phyloP scores from a whole-genome alignment of 2,329 filamentous ascomycete species.

The Epichloe hybrida region DNA sequence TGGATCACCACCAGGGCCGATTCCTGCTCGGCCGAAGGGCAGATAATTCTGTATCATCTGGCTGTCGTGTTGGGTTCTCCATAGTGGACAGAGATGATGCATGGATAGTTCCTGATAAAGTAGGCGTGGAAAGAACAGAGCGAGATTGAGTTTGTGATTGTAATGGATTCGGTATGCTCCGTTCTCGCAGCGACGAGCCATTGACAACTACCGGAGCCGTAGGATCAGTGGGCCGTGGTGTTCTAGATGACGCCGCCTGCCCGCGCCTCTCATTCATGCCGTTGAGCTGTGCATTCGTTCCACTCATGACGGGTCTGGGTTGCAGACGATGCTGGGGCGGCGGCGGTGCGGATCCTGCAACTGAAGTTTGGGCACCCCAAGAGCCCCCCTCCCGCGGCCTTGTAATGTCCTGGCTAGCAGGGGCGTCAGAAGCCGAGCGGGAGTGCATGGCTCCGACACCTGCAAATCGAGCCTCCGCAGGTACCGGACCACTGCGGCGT shows the following conservation, averaged over 20 bases:
- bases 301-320: background rate
- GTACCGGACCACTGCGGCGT: constrained; percentile 10
- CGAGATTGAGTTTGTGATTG: background rate
- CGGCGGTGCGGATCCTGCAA: background rate
- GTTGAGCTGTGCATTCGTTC: background rate
- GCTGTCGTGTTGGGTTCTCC: background rate
- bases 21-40: constrained; percentile 1
- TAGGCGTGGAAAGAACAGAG: background rate
- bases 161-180: constrained; percentile 1
- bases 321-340: background rate
- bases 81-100: background rate
- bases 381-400: background rate
- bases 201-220: background rate
- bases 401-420: background rate
- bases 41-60: background rate
- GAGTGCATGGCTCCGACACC: background rate
- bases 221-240: background rate
- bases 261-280: background rate
- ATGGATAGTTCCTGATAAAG: background rate
- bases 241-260: background rate
- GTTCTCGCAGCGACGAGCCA: constrained; percentile 2
- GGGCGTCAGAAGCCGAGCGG: background rate
- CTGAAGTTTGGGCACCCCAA: background rate
- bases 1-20: constrained; percentile 3
- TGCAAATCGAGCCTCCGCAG: background rate